Evolutionary conservation across 2,329 filamentous ascomycete genomes (phyloP), one percentile per base, ranked within the genome.

Genomic region (Penicillium sp.): DNA sequence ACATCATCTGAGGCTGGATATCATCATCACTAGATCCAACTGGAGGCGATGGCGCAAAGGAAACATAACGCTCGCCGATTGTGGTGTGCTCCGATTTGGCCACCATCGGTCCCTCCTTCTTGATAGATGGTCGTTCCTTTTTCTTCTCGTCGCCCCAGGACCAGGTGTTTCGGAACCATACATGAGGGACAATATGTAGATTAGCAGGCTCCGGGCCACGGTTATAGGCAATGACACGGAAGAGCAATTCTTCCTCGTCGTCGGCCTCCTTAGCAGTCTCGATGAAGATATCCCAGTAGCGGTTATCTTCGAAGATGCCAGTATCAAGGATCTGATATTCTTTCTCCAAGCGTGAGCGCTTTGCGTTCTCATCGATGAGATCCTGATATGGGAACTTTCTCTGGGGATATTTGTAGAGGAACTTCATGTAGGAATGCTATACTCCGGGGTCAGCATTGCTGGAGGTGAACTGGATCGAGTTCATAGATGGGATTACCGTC

Each of bases 151-250:
- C 84, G 22, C 92, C 93, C 93, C 93, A 97, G 38, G 89, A 85
- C 94, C 94, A 97, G 3, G 92, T 97, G 74, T 97, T 97, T 62
- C 93, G 86, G 79, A 97, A 97, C 91, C 92, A 97, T 50, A 96
- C 85, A 58, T 97, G 94, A 9, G 93, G 93, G 42, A 97, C 80
- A 68, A 97, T 96, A 74, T 97, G 94, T 53, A 97, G 79, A 22
- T 92, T 92, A 14, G 94, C 93, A 14, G 90, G 86, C 51, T 97
- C 90, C 7, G 91, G 89, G 16, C 94, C 93, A 66, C 94, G 85
- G 72, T 97, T 97, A 88, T 94, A 97, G 43, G 92, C 93, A 11
- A 93, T 97, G 43, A 97, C 89, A 68, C 94, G 90, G 79, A 97
- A 97, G 31, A 96, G 81, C 13, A 97, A 80, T 76, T 97, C 91